These are phyloP conservation scores for Craterostigma plantagineum DNA, from an alignment of 257 asterid genomes.

Conservation along the genomic window DNA sequence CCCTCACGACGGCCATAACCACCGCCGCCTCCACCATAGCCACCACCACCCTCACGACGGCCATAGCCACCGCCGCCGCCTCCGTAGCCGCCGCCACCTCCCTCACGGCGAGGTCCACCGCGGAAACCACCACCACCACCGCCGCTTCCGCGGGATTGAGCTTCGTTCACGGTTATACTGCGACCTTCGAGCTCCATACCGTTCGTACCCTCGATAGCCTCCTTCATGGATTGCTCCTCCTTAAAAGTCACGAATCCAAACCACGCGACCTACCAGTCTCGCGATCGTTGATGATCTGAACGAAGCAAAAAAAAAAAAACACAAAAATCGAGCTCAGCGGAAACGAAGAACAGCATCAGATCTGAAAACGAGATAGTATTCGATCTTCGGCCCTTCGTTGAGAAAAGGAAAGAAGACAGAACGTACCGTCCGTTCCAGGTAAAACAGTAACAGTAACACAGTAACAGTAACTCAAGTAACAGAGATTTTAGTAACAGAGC, in stretches of 20 bases:
- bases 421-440: slow-evolving; percentile 74
- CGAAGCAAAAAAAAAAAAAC: background rate
- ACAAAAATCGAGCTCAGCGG: too few relatives aligned
- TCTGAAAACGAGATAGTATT: too few relatives aligned
- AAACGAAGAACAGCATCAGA: too few relatives aligned
- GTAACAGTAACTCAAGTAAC: background rate
- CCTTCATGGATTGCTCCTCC: slow-evolving; percentile 67
- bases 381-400: too few relatives aligned
- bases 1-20: background rate
- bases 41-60: background rate
- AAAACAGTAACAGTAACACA: slow-evolving; percentile 1
- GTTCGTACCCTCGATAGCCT: slow-evolving; percentile 69
- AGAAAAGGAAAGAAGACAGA: slow-evolving; percentile 24
- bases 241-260: slow-evolving; percentile 80
- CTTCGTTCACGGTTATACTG: slow-evolving; percentile 79
- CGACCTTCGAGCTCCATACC: slow-evolving; percentile 82
- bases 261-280: slow-evolving; percentile 97
- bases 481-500: too few relatives aligned
- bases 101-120: slow-evolving; percentile 10
- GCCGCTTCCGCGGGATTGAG: slow-evolving; percentile 67
- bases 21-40: background rate
- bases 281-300: slow-evolving; percentile 65
- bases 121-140: slow-evolving; percentile 19
- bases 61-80: slow-evolving; percentile 2
- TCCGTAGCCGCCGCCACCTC: slow-evolving; percentile 1